Evolutionary conservation across 78 protist genomes (phyloP).

Genomic region (Dictyostelium purpureum): DNA sequence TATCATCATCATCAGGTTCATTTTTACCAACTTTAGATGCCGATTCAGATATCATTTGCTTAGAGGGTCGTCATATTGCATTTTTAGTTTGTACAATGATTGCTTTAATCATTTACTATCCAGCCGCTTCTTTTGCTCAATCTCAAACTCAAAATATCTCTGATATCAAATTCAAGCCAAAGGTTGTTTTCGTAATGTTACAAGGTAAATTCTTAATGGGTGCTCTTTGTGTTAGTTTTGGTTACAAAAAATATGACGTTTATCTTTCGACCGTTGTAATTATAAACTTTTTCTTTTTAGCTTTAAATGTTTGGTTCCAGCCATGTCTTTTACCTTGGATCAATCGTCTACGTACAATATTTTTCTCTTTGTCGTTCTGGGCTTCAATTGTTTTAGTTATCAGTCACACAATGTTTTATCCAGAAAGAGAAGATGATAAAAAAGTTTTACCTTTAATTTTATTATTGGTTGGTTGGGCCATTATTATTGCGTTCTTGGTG

Average conservation of each 20-base stretch:
- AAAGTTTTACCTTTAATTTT: constrained; percentile 25
- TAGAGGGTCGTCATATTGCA: constrained; percentile 51
- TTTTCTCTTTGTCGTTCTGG: constrained; percentile 48
- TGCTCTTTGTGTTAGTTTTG: constrained; percentile 67
- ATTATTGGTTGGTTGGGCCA: constrained; percentile 63
- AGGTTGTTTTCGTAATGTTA: constrained; percentile 68
- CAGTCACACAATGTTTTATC: constrained; percentile 15
- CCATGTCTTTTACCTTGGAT: constrained; percentile 72
- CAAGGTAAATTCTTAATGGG: constrained; percentile 73
- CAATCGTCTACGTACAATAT: constrained; percentile 55
- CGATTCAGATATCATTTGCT: constrained; percentile 20
- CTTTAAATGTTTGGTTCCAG: constrained; percentile 46
- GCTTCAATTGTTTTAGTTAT: constrained; percentile 57
- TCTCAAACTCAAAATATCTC: constrained; percentile 77
- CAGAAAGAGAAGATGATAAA: neutral
- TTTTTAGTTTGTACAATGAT: constrained; percentile 72
- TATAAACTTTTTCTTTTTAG: constrained; percentile 68
- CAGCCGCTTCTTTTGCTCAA: constrained; percentile 76
- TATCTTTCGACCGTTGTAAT: constrained; percentile 18
- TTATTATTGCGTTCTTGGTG: constrained; percentile 31
- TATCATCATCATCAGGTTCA: neutral
- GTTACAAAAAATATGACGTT: constrained; percentile 17
- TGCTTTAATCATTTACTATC: constrained; percentile 61
- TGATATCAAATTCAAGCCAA: constrained; percentile 70
- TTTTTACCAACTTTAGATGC: constrained; percentile 43